A percentile compares a stretch with the other conserved stretches of the same genome.
Evolutionary conservation across 768 basidiomycete genomes (phyloP).

Genomic region (Pleurotus tuoliensis): DNA sequence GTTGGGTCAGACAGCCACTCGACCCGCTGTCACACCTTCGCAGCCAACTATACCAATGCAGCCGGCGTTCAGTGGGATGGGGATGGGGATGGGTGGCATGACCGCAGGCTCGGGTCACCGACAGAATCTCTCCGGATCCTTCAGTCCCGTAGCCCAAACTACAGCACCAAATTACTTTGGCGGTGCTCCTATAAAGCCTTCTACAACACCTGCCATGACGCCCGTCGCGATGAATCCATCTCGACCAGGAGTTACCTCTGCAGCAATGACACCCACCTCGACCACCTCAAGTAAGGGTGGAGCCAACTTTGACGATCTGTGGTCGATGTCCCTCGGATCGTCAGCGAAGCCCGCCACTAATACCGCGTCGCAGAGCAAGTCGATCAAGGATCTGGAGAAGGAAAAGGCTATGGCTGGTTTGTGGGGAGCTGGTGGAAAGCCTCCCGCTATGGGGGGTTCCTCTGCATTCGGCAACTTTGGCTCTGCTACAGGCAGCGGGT

Average conservation of each 20-base stretch:
- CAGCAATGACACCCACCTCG: constrained; percentile 18
- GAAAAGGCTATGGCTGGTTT: constrained; percentile 81
- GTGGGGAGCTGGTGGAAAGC: constrained; percentile 50
- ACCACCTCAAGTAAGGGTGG: constrained; percentile 34
- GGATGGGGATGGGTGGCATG: constrained; percentile 12
- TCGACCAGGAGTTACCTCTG: background rate
- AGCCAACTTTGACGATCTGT: constrained; percentile 84
- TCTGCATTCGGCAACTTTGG: background rate
- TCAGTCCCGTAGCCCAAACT: background rate
- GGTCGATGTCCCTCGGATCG: constrained; percentile 73
- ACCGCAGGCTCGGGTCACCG: constrained; percentile 12
- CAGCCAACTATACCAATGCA: constrained; percentile 3
- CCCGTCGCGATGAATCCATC: constrained; percentile 12
- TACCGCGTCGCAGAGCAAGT: constrained; percentile 46
- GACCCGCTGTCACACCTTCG: background rate
- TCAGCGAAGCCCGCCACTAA: constrained; percentile 33
- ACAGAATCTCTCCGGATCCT: background rate
- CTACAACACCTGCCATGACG: constrained; percentile 17
- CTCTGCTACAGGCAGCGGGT: background rate
- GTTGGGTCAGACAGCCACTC: constrained; percentile 20
- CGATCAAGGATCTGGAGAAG: constrained; percentile 84
- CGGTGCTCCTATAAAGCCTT: constrained; percentile 29
- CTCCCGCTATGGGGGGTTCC: constrained; percentile 9
- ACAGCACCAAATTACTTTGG: constrained; percentile 27
- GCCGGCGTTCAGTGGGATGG: constrained; percentile 4